phyloP scores from a whole-genome alignment of 1,139 yeast species.

The Scheffersomyces parashehatae region DNA sequence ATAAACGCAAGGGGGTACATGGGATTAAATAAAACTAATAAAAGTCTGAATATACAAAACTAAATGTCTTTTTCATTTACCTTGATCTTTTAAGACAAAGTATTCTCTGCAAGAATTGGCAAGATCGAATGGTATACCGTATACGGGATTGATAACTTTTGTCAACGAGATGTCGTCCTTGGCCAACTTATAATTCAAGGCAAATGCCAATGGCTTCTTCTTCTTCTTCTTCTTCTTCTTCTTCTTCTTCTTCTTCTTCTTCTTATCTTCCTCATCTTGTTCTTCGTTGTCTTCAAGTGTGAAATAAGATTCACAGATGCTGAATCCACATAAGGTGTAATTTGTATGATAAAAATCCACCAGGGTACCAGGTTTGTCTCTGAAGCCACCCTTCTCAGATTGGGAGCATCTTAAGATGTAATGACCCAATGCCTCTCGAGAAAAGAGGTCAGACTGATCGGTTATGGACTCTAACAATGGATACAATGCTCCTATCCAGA shows the following conservation, averaged over 20 bases:
- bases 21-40: too few relatives aligned
- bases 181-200: slow-evolving; percentile 16
- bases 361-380: slow-evolving; percentile 82
- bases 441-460: slow-evolving; percentile 34
- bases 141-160: slow-evolving; percentile 57
- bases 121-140: slow-evolving; percentile 52
- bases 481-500: slow-evolving; percentile 87
- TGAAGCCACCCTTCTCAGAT: slow-evolving; percentile 63
- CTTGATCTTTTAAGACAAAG: slow-evolving; percentile 2
- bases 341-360: slow-evolving; percentile 93
- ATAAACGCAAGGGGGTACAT: too few relatives aligned
- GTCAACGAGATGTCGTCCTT: slow-evolving; percentile 20
- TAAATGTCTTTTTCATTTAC: too few relatives aligned
- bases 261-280: slow-evolving; percentile 5
- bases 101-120: slow-evolving; percentile 22
- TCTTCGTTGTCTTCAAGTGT: slow-evolving; percentile 14
- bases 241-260: slow-evolving; percentile 13
- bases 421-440: slow-evolving; percentile 56
- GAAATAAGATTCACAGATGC: slow-evolving; percentile 63
- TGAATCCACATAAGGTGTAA: slow-evolving; percentile 76
- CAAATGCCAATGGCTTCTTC: slow-evolving; percentile 27
- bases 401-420: slow-evolving; percentile 83
- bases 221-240: slow-evolving; percentile 4
- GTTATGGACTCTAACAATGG: slow-evolving; percentile 61
- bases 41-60: too few relatives aligned